Percentiles rank a stretch among this genome's conserved stretches.
These are phyloP conservation scores for Russula earlei DNA, from an alignment of 768 basidiomycete genomes.

Conservation along the genomic window DNA sequence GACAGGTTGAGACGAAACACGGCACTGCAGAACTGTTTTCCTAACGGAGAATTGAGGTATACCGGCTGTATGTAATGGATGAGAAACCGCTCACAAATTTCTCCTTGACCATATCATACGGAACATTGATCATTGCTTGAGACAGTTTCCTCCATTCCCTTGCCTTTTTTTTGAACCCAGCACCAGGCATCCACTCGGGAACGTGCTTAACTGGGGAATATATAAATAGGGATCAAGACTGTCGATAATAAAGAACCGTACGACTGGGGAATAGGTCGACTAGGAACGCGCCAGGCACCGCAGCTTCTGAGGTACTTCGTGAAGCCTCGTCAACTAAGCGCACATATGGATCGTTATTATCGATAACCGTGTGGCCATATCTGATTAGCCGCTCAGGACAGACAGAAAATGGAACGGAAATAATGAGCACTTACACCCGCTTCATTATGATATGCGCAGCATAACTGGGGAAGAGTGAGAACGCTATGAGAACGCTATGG, in stretches of 20 bases:
- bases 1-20: slow-evolving; percentile 15
- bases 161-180: slow-evolving; percentile 17
- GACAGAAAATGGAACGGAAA: background rate
- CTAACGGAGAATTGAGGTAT: background rate
- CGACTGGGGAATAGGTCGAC: slow-evolving; percentile 23
- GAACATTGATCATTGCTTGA: slow-evolving; percentile 19
- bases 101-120: slow-evolving; percentile 20
- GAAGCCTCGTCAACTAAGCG: slow-evolving; percentile 13
- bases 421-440: slow-evolving; percentile 5
- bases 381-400: slow-evolving; percentile 1
- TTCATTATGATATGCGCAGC: slow-evolving; percentile 10
- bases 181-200: slow-evolving; percentile 25
- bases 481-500: background rate
- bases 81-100: slow-evolving; percentile 9
- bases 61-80: background rate
- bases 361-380: slow-evolving; percentile 16
- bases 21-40: slow-evolving; percentile 10
- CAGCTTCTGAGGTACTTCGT: slow-evolving; percentile 13
- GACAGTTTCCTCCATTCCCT: slow-evolving; percentile 18
- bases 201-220: slow-evolving; percentile 19
- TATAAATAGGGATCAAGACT: background rate
- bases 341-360: slow-evolving; percentile 15
- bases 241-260: slow-evolving; percentile 1
- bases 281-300: slow-evolving; percentile 18
- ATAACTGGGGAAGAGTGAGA: background rate